phyloP scores from a whole-genome alignment of 2,329 filamentous ascomycete genomes.

The Aspergillus ustus region DNA sequence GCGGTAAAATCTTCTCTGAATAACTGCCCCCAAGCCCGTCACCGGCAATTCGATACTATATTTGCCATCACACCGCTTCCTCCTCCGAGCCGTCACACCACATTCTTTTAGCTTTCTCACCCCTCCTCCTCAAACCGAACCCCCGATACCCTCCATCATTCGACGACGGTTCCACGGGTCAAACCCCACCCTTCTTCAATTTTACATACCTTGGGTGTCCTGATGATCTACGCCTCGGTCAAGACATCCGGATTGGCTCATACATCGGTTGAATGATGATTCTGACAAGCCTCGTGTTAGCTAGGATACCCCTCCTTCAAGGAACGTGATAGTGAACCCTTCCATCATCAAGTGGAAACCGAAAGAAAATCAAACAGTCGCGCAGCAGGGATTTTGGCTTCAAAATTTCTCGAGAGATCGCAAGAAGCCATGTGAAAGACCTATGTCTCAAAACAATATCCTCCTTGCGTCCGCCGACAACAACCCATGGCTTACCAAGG shows the following conservation, averaged over 20 bases:
- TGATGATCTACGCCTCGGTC: slow-evolving; percentile 13
- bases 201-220: slow-evolving; percentile 8
- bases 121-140: slow-evolving; percentile 21
- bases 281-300: slow-evolving; percentile 12
- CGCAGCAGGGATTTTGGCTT: background rate
- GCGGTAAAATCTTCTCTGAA: background rate
- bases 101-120: slow-evolving; percentile 20
- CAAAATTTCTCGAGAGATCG: background rate
- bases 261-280: slow-evolving; percentile 7
- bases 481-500: background rate
- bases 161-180: slow-evolving; percentile 7
- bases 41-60: slow-evolving; percentile 18
- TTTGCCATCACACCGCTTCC: slow-evolving; percentile 33
- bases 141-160: slow-evolving; percentile 6
- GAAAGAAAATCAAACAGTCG: background rate
- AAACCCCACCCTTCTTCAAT: slow-evolving; percentile 12
- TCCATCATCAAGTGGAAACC: background rate
- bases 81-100: slow-evolving; percentile 26
- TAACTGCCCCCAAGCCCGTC: background rate
- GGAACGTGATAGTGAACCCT: slow-evolving; percentile 11
- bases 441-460: slow-evolving; percentile 12
- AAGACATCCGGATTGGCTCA: slow-evolving; percentile 14
- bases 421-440: background rate
- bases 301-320: slow-evolving; percentile 3
- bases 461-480: slow-evolving; percentile 14